Percentiles rank a stretch among this genome's conserved stretches.
phyloP scores from a whole-genome alignment of 441 rosid genomes.

The Lagerstroemia fauriei region DNA sequence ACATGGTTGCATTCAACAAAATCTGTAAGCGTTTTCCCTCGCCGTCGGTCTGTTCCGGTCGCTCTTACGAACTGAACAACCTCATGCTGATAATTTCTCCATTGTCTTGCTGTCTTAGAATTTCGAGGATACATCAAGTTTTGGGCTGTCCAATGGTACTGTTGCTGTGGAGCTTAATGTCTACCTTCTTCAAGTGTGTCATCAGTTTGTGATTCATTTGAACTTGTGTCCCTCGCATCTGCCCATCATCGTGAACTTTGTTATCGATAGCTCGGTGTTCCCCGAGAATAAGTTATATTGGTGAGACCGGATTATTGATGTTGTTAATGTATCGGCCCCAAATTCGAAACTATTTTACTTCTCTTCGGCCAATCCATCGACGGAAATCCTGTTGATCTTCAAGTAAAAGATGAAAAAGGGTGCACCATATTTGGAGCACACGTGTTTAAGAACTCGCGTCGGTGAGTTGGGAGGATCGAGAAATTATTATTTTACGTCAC shows the following conservation, averaged over 20 bases:
- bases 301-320: too few species aligned
- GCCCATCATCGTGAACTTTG: too few species aligned
- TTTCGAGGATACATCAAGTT: neutral
- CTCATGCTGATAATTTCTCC: slow-evolving; percentile 31
- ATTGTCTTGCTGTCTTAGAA: neutral
- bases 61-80: slow-evolving; percentile 43
- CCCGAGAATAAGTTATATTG: too few species aligned
- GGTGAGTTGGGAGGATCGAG: too few species aligned
- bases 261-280: too few species aligned
- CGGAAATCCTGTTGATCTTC: neutral
- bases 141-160: neutral
- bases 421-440: too few species aligned
- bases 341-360: too few species aligned
- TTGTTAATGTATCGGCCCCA: too few species aligned
- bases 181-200: neutral
- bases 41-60: slow-evolving; percentile 31
- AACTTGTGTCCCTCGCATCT: neutral
- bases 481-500: too few species aligned
- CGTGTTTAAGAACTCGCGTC: too few species aligned
- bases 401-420: too few species aligned
- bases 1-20: slow-evolving; percentile 29
- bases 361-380: neutral
- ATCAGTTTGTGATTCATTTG: neutral
- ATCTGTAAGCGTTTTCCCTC: slow-evolving; percentile 17
- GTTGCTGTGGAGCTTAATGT: neutral